Conservation (phyloP, 768 basidiomycete species). For the Cystobasidiopsis lactophilus region DNA sequence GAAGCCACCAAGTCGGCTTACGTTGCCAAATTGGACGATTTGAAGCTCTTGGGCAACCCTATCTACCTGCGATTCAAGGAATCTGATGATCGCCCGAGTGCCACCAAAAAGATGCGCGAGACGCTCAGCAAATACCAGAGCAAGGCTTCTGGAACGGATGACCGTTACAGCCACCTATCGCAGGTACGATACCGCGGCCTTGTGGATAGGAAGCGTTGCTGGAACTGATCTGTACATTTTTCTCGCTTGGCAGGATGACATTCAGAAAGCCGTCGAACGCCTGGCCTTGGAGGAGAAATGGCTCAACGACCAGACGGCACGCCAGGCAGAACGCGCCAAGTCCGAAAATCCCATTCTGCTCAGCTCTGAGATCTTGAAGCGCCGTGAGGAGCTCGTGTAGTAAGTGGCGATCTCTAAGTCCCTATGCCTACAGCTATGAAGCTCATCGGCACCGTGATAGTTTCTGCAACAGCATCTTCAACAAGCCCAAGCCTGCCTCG, state of each 20-base stretch:
- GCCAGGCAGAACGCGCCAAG: slow-evolving; percentile 74
- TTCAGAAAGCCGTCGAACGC: slow-evolving; percentile 65
- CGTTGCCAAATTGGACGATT: slow-evolving; percentile 51
- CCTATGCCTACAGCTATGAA: not conserved
- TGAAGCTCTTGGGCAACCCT: slow-evolving; percentile 71
- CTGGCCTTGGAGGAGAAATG: slow-evolving; percentile 77
- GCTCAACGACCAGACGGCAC: slow-evolving; percentile 75
- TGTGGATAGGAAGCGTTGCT: not conserved
- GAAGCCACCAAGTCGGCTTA: slow-evolving; percentile 93
- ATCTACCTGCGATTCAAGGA: slow-evolving; percentile 66
- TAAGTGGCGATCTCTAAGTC: too few relatives aligned
- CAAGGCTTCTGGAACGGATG: slow-evolving; percentile 45
- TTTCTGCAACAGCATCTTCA: slow-evolving; percentile 71
- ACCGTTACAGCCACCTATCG: slow-evolving; percentile 71
- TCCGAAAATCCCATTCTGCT: slow-evolving; percentile 67
- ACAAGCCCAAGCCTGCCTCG: slow-evolving; percentile 76
- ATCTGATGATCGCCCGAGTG: slow-evolving; percentile 50
- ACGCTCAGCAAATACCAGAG: slow-evolving; percentile 64
- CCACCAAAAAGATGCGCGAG: slow-evolving; percentile 58
- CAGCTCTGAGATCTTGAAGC: slow-evolving; percentile 63
- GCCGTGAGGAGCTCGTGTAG: slow-evolving; percentile 46
- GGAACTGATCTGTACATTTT: not conserved
- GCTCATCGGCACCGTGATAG: slow-evolving; percentile 26
- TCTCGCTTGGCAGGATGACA: slow-evolving; percentile 59
- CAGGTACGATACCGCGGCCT: slow-evolving; percentile 25